Conservation (phyloP, 225 moss, liverwort and hornwort genomes). For the Bryoerythrophyllum caledonicum region DNA sequence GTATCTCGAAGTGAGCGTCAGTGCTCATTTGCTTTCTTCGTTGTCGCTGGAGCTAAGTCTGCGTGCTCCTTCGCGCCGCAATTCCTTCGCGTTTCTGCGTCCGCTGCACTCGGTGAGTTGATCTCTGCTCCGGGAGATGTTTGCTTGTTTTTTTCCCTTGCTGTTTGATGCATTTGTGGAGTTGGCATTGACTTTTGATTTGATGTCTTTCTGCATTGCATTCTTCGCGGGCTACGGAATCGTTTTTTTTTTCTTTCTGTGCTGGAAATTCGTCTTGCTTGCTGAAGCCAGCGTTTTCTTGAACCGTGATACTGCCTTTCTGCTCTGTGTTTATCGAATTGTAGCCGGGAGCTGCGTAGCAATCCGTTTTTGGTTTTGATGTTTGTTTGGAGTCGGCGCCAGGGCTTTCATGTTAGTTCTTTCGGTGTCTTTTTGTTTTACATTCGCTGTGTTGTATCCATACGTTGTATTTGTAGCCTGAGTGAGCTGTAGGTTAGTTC, state of each 20-base stretch:
- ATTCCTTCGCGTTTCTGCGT: not conserved
- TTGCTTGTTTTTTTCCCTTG: not conserved
- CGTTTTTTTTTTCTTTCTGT: not conserved
- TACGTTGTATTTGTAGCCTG: not conserved
- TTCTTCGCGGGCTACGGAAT: not conserved
- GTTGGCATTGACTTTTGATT: not conserved
- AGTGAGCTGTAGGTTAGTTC: not conserved
- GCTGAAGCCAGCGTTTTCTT: not conserved
- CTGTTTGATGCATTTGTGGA: not conserved
- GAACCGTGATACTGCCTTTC: not conserved
- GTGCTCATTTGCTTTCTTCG: not conserved
- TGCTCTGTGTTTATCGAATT: not conserved
- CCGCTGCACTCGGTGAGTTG: conserved; percentile 17
- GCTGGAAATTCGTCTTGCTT: not conserved
- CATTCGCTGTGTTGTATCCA: not conserved
- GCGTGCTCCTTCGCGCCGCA: too few relatives aligned
- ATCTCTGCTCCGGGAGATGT: not conserved
- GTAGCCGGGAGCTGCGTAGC: not conserved
- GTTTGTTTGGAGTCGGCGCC: not conserved
- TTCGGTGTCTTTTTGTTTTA: not conserved
- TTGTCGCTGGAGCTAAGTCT: not conserved
- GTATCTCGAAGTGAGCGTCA: not conserved
- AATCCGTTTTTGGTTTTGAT: not conserved
- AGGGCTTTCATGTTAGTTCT: not conserved
- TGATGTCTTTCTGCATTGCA: not conserved